Base-by-base conservation (phyloP, 2,329 filamentous ascomycete genomes). In the Aphanocladium album region DNA sequence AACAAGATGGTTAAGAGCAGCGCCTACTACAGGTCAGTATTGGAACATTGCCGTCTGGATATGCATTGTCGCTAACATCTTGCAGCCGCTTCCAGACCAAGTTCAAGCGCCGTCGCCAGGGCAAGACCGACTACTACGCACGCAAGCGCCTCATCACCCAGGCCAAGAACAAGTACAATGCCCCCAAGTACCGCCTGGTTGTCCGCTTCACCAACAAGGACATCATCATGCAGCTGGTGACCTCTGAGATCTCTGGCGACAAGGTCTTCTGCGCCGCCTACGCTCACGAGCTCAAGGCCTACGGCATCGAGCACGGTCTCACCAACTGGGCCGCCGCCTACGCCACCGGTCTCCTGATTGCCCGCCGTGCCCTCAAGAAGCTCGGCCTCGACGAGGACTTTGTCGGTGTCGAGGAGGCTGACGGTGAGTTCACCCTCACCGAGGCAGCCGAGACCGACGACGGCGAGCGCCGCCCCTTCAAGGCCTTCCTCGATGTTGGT, bases 161-260 rank as follows among this genome's bases (percentile, higher is more conserved):
- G 87, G 95, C 95, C 83, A 99, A 98, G 91, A 99, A 99, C 91
- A 99, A 99, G 90, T 99, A 98, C 90, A 96, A 96, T 83, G 90
- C 95, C 67, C 95, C 95, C 82, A 99, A 99, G 88, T 98, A 99
- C 89, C 91, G 95, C 77, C 89, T 99, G 76, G 95, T 99, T 70
- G 91, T 99, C 78, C 95, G 95, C 79, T 96, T 96, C 89, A 96
- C 91, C 86, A 96, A 98, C 89, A 91, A 92, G 81, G 93, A 99
- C 86, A 96, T 98, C 84, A 90, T 98, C 83, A 88, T 87, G 83
- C 95, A 99, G 85, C 95, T 99, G 78, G 87, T 99, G 78, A 89
- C 86, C 77, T 96, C 95, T 64, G 95, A 99, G 86, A 90, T 99
- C 83, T 87, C 85, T 69, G 95, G 95, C 75, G 95, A 99, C 89